Evolutionary conservation across 768 basidiomycete genomes (phyloP), one percentile per base, ranked within the genome.

Genomic region (Leucocoprinus birnbaumii): DNA sequence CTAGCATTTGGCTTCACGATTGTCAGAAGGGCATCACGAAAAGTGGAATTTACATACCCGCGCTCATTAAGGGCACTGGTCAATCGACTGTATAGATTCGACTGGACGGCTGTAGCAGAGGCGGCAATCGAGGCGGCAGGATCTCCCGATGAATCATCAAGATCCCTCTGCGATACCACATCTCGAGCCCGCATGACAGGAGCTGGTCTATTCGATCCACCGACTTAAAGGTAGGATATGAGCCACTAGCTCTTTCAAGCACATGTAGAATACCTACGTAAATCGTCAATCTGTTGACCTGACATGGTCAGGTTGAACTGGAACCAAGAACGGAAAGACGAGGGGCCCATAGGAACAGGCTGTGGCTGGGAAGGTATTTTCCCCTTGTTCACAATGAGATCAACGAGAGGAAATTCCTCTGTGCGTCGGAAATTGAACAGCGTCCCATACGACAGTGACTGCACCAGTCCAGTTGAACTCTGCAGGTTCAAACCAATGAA

Each of bases 1-100:
- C 80, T 3, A 87, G 71, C 69, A 80, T 71, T 71, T 88, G 82
- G n/a, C 86, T 87, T n/a, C n/a, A n/a, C n/a, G n/a, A n/a, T n/a
- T n/a, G n/a, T n/a, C n/a, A n/a, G n/a, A n/a, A n/a, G n/a, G n/a
- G n/a, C n/a, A n/a, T n/a, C n/a, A n/a, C n/a, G n/a, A n/a, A n/a
- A n/a, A n/a, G n/a, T n/a, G n/a, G n/a, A n/a, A n/a, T n/a, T 11
- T 38, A 3, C 8, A 34, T 62, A 86, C 86, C 86, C 86, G 68
- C 87, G 71, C 65, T 89, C 86, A 14, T 71, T 70, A 55, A 87
- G 59, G 2, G 85, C 84, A 16, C 80, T 75, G n/a, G 73, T 69
- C 13, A 84, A 64, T 48, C 72, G 70, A 35, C 65, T 71, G 62
- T 81, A 84, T 16, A 83, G 22, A 52, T 61, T 75, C 11, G 68